phyloP scores from a whole-genome alignment of 768 basidiomycete species.

The Leucocoprinus leucothites region DNA sequence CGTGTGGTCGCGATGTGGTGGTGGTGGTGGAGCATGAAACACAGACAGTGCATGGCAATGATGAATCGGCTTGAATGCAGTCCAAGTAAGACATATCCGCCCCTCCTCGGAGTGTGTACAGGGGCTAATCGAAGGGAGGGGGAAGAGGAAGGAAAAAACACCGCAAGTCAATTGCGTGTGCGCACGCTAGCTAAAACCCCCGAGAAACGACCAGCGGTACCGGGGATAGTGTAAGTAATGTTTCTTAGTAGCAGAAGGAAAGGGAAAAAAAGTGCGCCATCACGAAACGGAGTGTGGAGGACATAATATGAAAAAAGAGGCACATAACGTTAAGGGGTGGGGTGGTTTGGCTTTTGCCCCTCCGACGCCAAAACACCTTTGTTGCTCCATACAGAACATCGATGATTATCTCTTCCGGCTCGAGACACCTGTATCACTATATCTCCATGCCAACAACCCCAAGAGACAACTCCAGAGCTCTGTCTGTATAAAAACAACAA shows the following conservation, averaged over 20 bases:
- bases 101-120: too few relatives aligned
- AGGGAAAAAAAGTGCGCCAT: not conserved
- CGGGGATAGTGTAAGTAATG: not conserved
- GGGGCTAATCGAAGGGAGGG: too few relatives aligned
- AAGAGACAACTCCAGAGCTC: too few relatives aligned
- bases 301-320: constrained; percentile 4
- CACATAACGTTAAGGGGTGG: not conserved
- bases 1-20: too few relatives aligned
- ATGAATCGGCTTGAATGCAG: not conserved
- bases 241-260: not conserved
- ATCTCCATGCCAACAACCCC: not conserved
- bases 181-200: not conserved
- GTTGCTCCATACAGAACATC: not conserved
- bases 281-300: not conserved
- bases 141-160: too few relatives aligned
- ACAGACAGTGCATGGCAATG: not conserved
- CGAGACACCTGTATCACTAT: not conserved
- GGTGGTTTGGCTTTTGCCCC: not conserved
- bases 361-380: too few relatives aligned
- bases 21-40: constrained; percentile 1
- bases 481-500: too few relatives aligned
- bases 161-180: constrained; percentile 17
- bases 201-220: constrained; percentile 12
- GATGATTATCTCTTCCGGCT: not conserved
- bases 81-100: not conserved